Base-by-base conservation (phyloP, 331 rosid genomes). In the Acacia concinna region DNA sequence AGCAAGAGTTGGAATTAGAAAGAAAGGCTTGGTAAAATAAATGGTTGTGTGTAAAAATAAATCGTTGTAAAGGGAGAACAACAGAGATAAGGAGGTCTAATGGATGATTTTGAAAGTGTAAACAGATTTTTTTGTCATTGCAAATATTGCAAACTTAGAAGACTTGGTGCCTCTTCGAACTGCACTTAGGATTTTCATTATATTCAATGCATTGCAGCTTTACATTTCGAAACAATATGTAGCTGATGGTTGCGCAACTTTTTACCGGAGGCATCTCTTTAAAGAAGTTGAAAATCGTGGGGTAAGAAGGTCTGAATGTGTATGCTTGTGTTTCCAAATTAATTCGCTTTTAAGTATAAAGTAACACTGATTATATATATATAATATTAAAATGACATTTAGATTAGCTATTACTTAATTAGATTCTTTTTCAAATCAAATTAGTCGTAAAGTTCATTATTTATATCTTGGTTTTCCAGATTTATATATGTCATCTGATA, bases 231-330 rank as follows among this genome's bases (percentile, higher is more conserved):
- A 35, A 7, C 3, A 30, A 17, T 15, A 1, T 17, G 27, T 68
- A 73, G 27, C 27, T 20, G 82, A 76, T 79, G 86, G 86, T 37
- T 79, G 89, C 37, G 84, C 86, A 15, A 82, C 56, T 27, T 85
- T 79, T 67, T 85, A 82, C 69, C 84, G 80, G 21, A 4, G 10
- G 15, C 47, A 76, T 14, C 73, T 35, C 14, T 79, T 85, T 70
- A 72, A 71, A 79, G 82, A 46, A 77, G 44, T 57, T 3, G 18
- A 2, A 20, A 75, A 4, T 31, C 38, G 73, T 31, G 86, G 82
- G 84, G 84, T 85, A 60, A 78, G 79, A 25, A 78, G 63, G 17
- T 30, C 27, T 32, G n/a, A n/a, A n/a, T n/a, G n/a, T n/a, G n/a
- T n/a, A n/a, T n/a, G n/a, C n/a, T n/a, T n/a, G n/a, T n/a, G n/a